Evolutionary conservation across 345 rosid species (phyloP), one percentile per base, ranked within the genome.

Genomic region (Crucihimalaya himalaica): DNA sequence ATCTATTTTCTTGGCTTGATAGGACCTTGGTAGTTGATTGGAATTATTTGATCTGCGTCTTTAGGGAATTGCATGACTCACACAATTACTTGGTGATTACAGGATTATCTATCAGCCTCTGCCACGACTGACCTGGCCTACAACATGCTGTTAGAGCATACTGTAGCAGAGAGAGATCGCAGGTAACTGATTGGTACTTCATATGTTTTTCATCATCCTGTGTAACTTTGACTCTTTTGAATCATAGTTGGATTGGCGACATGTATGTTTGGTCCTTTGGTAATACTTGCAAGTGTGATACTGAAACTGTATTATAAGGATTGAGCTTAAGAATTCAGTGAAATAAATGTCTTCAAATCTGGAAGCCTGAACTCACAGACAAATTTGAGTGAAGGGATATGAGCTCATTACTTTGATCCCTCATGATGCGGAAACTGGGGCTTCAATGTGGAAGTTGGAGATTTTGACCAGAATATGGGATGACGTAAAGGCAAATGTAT

Each of bases 121-220:
- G 70, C 85, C 48, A 95, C 99, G 34, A 90, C 83, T 69, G 98
- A 95, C 83, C 77, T 87, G 78, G 89, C 99, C 10, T 95, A 89
- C 72, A 61, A 80, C 85, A 89, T 90, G 68, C 83, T 95, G 74
- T 82, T 95, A 72, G 99, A 92, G 68, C 98, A 92, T 82, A 86
- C 99, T 31, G 82, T 86, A 72, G 88, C 97, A 32, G 99, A 95
- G 80, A 95, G 94, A 80, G 99, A 95, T 73, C 97, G 97, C 79
- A 95, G 99, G 99, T 95, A 82, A 78, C 56, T 69, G 16, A 39
- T 60, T 23, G 1, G 35, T 54, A 54, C 35, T n/a, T 54, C 12
- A 27, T 27, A 15, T 54, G 20, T 54, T 54, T 27, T 27, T 54
- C 20, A 27, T 29, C 35, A 28, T 54, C 11, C 19, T 8, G 35